Percentiles rank a stretch among this genome's conserved stretches.
Evolutionary conservation across 768 basidiomycete genomes (phyloP).

Genomic region (Lactarius psammicola): DNA sequence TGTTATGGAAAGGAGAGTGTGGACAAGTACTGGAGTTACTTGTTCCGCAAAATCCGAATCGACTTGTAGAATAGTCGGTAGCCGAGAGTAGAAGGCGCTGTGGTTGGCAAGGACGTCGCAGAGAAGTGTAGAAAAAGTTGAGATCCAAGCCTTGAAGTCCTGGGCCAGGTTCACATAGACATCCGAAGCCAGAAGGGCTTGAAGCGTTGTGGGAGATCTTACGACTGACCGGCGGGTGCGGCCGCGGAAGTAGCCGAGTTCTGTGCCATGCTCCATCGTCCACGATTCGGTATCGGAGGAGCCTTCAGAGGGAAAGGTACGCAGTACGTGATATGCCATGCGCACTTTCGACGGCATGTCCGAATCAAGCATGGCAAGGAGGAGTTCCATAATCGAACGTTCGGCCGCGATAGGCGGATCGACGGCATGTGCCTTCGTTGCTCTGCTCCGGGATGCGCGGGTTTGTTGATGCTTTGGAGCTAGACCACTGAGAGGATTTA

Average conservation of each 20-base stretch:
- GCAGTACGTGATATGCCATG: constrained; percentile 26
- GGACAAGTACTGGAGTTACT: constrained; percentile 73
- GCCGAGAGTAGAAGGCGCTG: constrained; percentile 66
- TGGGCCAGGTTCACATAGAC: constrained; percentile 40
- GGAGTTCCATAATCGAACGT: constrained; percentile 26
- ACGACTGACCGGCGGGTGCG: constrained; percentile 27
- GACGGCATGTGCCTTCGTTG: constrained; percentile 36
- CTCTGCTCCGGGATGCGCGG: constrained; percentile 13
- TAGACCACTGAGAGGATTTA: constrained; percentile 46
- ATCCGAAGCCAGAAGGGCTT: constrained; percentile 39
- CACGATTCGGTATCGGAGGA: constrained; percentile 18
- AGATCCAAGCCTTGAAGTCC: constrained; percentile 65
- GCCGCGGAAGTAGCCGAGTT: constrained; percentile 32
- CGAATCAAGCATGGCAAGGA: constrained; percentile 26
- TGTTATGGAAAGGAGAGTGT: constrained; percentile 49
- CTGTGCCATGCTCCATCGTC: constrained; percentile 26
- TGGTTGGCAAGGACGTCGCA: constrained; percentile 53
- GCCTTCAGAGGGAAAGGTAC: constrained; percentile 21
- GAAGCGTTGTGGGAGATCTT: constrained; percentile 39
- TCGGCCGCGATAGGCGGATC: constrained; percentile 25
- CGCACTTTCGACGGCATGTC: constrained; percentile 26
- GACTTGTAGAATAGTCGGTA: constrained; percentile 55
- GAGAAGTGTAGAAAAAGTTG: constrained; percentile 53
- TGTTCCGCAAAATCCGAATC: constrained; percentile 61
- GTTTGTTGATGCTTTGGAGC: constrained; percentile 42